Conservation (phyloP, 1,284 basidiomycete genomes). For the Violaceomyces palustris region DNA sequence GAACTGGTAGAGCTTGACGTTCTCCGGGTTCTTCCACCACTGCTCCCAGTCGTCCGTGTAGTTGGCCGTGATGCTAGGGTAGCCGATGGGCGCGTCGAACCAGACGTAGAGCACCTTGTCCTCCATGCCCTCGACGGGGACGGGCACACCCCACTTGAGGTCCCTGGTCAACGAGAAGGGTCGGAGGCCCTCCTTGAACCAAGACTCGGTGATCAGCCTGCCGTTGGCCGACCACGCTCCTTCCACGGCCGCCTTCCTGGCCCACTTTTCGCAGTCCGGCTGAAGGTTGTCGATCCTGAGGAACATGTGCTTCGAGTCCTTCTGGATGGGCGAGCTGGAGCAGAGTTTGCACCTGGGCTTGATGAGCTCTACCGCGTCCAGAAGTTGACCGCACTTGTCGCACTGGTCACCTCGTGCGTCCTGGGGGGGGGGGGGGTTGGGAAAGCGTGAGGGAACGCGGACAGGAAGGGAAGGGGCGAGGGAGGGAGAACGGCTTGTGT, state of each 20-base stretch:
- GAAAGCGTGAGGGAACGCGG: background rate
- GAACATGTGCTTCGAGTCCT: constrained; percentile 84
- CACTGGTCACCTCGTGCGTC: constrained; percentile 99
- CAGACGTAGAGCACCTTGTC: constrained; percentile 90
- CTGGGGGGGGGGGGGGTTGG: too few relatives aligned
- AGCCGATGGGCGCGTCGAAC: constrained; percentile 98
- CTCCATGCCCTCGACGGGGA: constrained; percentile 76
- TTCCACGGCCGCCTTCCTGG: constrained; percentile 69
- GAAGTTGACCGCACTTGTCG: constrained; percentile 84
- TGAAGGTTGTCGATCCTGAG: constrained; percentile 80
- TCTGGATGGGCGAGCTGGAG: constrained; percentile 64
- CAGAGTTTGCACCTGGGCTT: constrained; percentile 90
- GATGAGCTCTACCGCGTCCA: constrained; percentile 83
- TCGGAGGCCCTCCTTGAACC: constrained; percentile 77
- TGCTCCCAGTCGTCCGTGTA: constrained; percentile 90
- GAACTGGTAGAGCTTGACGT: constrained; percentile 93
- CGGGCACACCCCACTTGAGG: constrained; percentile 91
- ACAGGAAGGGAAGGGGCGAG: too few relatives aligned
- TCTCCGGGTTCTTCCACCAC: constrained; percentile 94
- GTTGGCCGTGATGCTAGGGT: constrained; percentile 93
- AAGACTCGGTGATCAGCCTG: constrained; percentile 84
- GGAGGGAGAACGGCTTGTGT: too few relatives aligned
- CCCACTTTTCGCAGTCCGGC: constrained; percentile 79
- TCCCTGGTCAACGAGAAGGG: constrained; percentile 91
- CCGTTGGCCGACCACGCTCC: constrained; percentile 91